phyloP scores from a whole-genome alignment of 2,329 filamentous ascomycete genomes.

The Aspergillus brunneoviolaceus region DNA sequence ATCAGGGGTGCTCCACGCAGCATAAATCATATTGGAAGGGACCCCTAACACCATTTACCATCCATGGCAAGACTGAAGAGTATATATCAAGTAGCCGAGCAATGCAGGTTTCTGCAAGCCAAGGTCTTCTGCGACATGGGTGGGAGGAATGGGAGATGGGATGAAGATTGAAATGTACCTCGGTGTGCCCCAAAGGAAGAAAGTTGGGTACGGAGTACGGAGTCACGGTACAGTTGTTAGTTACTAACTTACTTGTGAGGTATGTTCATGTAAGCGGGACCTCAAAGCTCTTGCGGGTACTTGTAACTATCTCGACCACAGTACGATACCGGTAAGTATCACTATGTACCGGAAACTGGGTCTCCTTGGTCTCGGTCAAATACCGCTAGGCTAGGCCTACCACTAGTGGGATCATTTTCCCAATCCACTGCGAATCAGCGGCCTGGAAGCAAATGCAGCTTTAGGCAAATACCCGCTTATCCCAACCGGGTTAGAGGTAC shows the following conservation, averaged over 20 bases:
- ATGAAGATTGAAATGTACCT: not conserved
- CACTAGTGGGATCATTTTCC: slow-evolving; percentile 3
- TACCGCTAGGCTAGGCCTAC: not conserved
- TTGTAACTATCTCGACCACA: not conserved
- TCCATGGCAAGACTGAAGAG: not conserved
- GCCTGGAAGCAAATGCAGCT: slow-evolving; percentile 17
- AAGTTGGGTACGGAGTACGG: not conserved
- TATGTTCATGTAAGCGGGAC: not conserved
- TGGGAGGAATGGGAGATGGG: no score
- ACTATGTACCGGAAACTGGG: not conserved
- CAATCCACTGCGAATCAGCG: slow-evolving; percentile 3
- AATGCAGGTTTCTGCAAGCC: not conserved
- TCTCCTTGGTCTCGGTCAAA: not conserved
- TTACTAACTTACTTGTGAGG: no score
- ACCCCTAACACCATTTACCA: no score
- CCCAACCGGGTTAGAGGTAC: slow-evolving; percentile 17
- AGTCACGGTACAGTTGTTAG: no score
- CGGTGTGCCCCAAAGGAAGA: not conserved
- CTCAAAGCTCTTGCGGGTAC: not conserved
- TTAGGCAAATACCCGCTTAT: slow-evolving; percentile 16
- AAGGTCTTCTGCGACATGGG: not conserved
- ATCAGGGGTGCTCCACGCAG: not conserved
- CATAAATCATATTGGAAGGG: no score
- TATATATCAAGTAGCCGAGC: not conserved
- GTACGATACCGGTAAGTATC: not conserved